Evolutionary conservation across 1,139 yeast genomes (phyloP), one percentile per base, ranked within the genome.

Genomic region (Hemisphaericaspora lyxosophila): DNA sequence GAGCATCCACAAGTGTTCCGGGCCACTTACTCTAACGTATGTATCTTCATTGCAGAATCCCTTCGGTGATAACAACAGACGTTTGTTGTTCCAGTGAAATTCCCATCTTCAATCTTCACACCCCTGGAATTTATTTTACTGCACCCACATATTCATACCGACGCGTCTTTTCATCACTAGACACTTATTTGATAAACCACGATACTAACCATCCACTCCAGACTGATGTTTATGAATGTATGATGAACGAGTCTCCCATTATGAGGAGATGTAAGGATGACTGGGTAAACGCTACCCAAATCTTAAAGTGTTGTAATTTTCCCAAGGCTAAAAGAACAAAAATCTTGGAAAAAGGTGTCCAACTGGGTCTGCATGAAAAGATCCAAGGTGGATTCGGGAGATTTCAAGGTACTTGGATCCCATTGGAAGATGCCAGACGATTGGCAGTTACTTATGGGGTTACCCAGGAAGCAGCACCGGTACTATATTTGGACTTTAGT

Each of bases 221-320:
- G 69, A 62, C 66, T 14, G 92, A 92, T 39, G 97, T 90, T 30
- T 86, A 84, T 56, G 98, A 92, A 67, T 82, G 86, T 51, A 72
- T 81, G 26, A 81, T 84, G 51, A 80, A 85, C 40, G 84, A 85
- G 38, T 85, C 89, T 20, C 90, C 97, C 7, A 88, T 92, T 17
- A 92, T 92, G 98, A 80, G 97, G 59, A 72, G 97, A 44, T 82
- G 87, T 49, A 71, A 75, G 31, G 97, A 92, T 59, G 89, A 88
- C 42, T 89, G 97, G 95, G 95, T 90, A 39, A 92, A 92, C 64
- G 97, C 97, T n/a, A 92, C 98, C 17, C 97, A 92, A 63, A 89
- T 92, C 34, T 72, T 92, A 43, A 90, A 92, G 59, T 90, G 94
- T 35, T 96, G 97, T 37, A 85, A 88, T 55, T 89, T 90, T 57